Evolutionary conservation across 2,329 filamentous ascomycete species (phyloP), one percentile per base, ranked within the genome.

Genomic region (Grosmannia huntii): DNA sequence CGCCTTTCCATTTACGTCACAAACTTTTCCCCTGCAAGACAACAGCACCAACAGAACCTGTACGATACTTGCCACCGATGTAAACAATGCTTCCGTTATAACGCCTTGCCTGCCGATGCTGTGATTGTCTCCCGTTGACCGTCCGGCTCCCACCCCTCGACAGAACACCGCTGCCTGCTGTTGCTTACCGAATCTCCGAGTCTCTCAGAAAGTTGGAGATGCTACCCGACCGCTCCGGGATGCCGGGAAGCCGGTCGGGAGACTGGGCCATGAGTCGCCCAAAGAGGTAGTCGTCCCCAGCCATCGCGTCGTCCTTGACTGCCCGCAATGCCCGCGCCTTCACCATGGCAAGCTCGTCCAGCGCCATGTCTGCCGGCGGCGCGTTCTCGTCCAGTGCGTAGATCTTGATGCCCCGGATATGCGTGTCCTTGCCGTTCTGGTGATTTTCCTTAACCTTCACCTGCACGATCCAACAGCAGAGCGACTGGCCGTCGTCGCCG

Each of bases 361-460:
- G 59, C 0, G 69, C 66, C 27, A 70, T 73, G 55, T 69, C 59
- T 12, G 59, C 68, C 4, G 59, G 72, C 19, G 71, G 72, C 14
- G 75, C 72, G 60, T 81, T 79, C 31, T 75, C 72, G 61, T 81
- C 78, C 21, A 81, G 72, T 1, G 81, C 81, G 64, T 83, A 99
- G 11, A 97, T 86, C 73, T 96, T 95, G 70, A 99, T 81, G 2
- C 90, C 92, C 19, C 94, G 81, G 27, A 99, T 80, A 75, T 99
- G 94, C n/a, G 94, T 99, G 69, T 99, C 94, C 70, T 99, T 99
- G 63, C 94, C 94, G 70, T 99, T 99, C 73, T 99, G 94, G 70
- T 99, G 94, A 68, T 99, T 99, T 73, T 97, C 94, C 56, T 92
- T 81, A 54, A 99, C 86, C 64, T 88, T 85, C 67, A 97, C 85